phyloP scores from a whole-genome alignment of 2,329 filamentous ascomycete genomes.

The Cadophora sp. region DNA sequence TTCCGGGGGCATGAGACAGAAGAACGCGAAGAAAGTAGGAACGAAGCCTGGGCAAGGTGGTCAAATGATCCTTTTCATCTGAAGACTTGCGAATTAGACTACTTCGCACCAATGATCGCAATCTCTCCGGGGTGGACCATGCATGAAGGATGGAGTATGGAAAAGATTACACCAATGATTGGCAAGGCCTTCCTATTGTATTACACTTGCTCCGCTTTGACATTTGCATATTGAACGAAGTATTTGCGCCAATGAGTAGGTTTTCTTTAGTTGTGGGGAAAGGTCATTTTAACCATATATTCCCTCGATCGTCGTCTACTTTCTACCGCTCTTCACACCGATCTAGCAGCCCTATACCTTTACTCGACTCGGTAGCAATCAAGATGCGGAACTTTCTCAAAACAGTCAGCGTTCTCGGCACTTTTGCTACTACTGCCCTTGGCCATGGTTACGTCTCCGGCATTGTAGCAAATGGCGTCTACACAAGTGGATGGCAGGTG shows the following conservation, averaged over 20 bases:
- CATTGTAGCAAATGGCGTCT: slow-evolving; percentile 53
- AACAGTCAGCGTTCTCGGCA: background rate
- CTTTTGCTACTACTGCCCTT: background rate
- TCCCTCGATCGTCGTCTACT: background rate
- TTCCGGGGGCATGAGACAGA: background rate
- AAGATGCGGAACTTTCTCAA: background rate
- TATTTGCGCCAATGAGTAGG: slow-evolving; percentile 1
- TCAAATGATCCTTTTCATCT: background rate
- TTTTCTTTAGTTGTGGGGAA: background rate
- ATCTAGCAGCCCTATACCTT: background rate
- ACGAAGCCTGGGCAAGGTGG: background rate
- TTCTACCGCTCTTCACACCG: background rate
- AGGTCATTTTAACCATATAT: background rate
- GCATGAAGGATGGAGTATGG: background rate
- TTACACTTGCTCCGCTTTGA: background rate
- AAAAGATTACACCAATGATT: background rate
- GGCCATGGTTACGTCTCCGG: slow-evolving; percentile 51
- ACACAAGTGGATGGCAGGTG: slow-evolving; percentile 33
- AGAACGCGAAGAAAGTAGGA: background rate
- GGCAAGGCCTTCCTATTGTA: background rate
- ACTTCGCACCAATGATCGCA: background rate
- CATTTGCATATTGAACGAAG: background rate
- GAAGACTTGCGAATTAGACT: background rate
- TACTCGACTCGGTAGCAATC: background rate
- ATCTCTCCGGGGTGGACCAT: background rate